phyloP scores from a whole-genome alignment of 192 early-diverging fungal genomes.

The Backusella macrospora region DNA sequence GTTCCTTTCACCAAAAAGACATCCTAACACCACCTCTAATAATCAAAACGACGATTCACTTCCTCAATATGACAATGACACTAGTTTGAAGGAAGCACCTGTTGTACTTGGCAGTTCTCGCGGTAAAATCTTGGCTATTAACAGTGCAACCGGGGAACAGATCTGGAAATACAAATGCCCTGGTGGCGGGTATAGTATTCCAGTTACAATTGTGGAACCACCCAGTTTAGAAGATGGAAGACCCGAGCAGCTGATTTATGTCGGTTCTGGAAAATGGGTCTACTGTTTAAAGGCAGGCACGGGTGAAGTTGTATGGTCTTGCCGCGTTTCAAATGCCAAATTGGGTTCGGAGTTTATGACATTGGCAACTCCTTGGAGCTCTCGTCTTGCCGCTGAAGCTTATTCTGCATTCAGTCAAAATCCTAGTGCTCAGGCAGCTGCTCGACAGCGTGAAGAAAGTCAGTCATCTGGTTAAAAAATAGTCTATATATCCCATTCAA shows the following conservation, averaged over 20 bases:
- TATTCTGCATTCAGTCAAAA: slow-evolving; percentile 17
- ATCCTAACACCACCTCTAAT: background rate
- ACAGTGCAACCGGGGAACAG: slow-evolving; percentile 17
- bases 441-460: background rate
- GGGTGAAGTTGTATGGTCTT: slow-evolving; percentile 20
- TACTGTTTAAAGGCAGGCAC: slow-evolving; percentile 16
- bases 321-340: background rate
- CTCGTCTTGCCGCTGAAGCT: slow-evolving; percentile 22
- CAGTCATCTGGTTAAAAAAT: too few species aligned
- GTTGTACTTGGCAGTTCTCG: slow-evolving; percentile 19
- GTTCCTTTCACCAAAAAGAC: slow-evolving; percentile 3
- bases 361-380: slow-evolving; percentile 29
- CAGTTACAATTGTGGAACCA: slow-evolving; percentile 23
- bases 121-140: slow-evolving; percentile 28
- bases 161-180: slow-evolving; percentile 33
- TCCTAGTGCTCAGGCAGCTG: slow-evolving; percentile 5
- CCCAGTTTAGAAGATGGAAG: background rate
- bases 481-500: too few species aligned
- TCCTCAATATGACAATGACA: background rate
- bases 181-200: slow-evolving; percentile 24
- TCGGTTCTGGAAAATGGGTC: slow-evolving; percentile 26
- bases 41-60: background rate
- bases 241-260: slow-evolving; percentile 13
- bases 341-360: slow-evolving; percentile 18
- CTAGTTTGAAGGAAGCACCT: background rate